phyloP scores from a whole-genome alignment of 371 early-diverging fungal species.

The Lichtheimia ornata region DNA sequence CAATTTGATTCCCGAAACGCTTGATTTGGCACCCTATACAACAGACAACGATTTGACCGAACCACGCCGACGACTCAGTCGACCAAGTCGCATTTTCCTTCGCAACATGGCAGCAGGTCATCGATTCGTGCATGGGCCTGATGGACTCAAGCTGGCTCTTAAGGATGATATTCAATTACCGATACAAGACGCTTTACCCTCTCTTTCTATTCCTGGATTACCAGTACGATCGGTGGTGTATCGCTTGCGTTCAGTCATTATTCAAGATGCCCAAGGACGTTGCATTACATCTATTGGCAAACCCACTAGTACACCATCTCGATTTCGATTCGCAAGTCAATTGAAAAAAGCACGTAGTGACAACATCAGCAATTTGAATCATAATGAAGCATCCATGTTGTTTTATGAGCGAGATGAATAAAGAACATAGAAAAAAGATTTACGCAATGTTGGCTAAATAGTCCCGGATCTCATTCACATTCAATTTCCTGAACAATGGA shows the following conservation, averaged over 20 bases:
- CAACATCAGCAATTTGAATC: no score
- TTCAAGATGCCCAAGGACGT: background rate
- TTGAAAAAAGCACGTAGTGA: no score
- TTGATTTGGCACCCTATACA: background rate
- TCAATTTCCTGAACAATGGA: conserved; percentile 77
- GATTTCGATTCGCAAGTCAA: no score
- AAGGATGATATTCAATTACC: no score
- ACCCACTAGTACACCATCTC: no score
- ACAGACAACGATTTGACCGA: background rate
- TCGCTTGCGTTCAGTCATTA: no score
- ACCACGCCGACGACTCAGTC: background rate
- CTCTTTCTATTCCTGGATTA: no score
- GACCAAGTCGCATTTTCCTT: conserved; percentile 1
- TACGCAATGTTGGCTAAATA: conserved; percentile 93
- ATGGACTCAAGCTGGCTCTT: no score
- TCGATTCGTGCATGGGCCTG: background rate
- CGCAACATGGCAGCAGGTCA: background rate
- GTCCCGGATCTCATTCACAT: conserved; percentile 86
- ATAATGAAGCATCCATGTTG: conserved; percentile 7
- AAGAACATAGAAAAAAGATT: conserved; percentile 19
- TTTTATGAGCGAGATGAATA: conserved; percentile 5
- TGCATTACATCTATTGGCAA: no score
- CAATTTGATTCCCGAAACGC: background rate
- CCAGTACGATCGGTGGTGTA: no score
- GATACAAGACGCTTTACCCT: no score